Conservation (phyloP, 352 stramenopile genomes). For the Globisporangium spinosum region DNA sequence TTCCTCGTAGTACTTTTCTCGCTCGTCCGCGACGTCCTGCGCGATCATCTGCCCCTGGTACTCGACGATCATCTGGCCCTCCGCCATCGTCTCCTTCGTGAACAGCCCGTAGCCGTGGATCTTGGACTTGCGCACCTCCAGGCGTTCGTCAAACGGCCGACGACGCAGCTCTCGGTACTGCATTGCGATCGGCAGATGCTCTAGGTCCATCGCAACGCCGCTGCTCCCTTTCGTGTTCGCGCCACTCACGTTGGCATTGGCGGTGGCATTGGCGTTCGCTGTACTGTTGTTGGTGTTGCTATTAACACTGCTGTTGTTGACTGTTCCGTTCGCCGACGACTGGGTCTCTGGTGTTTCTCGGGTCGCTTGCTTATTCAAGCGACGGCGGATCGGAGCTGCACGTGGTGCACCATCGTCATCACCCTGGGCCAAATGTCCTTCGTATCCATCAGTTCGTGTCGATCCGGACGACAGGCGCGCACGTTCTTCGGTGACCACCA, state of each 20-base stretch:
- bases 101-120: conserved; percentile 98
- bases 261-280: conserved; percentile 11
- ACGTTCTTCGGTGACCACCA: conserved; percentile 77
- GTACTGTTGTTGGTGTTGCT: neutral
- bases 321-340: conserved; percentile 17
- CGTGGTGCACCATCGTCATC: conserved; percentile 27
- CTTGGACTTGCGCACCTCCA: conserved; percentile 90
- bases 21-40: conserved; percentile 90
- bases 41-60: conserved; percentile 94
- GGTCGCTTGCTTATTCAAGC: conserved; percentile 50
- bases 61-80: conserved; percentile 96
- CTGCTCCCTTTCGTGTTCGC: conserved; percentile 21
- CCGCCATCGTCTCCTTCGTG: conserved; percentile 85
- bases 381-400: conserved; percentile 20
- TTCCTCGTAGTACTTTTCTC: conserved; percentile 93
- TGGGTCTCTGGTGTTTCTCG: conserved; percentile 35
- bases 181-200: conserved; percentile 83
- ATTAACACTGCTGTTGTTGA: conserved; percentile 10
- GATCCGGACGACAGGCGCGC: conserved; percentile 81
- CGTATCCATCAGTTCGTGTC: conserved; percentile 83
- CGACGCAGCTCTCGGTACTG: conserved; percentile 91
- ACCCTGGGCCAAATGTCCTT: conserved; percentile 35
- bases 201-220: conserved; percentile 65
- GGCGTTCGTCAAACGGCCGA: conserved; percentile 85
- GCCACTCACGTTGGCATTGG: neutral